Evolutionary conservation across 768 basidiomycete genomes (phyloP).

Genomic region (Solioccasus polychromus): DNA sequence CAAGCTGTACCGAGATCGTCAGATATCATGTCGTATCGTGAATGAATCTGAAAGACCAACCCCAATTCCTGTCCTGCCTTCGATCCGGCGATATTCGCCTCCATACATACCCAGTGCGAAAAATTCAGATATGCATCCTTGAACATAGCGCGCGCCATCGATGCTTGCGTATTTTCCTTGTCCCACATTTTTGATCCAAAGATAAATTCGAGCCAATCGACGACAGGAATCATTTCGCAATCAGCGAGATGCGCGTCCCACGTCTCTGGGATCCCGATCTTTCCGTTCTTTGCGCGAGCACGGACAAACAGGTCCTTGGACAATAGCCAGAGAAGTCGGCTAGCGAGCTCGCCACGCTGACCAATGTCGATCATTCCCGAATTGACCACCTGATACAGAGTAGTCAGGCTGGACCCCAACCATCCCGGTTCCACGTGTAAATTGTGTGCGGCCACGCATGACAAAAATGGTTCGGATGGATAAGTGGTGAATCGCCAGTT

Average conservation of each 20-base stretch:
- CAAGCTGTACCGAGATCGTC: not conserved
- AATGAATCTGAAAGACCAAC: not conserved
- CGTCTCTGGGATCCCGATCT: not conserved
- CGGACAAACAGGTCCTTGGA: constrained; percentile 3
- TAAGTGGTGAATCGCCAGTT: constrained; percentile 7
- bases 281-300: not conserved
- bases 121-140: constrained; percentile 3
- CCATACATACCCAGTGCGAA: constrained; percentile 5
- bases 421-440: too few relatives aligned
- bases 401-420: too few relatives aligned
- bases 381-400: not conserved
- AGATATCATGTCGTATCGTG: too few relatives aligned
- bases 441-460: not conserved
- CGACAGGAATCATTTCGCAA: constrained; percentile 1
- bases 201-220: constrained; percentile 1
- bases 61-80: not conserved
- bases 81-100: not conserved
- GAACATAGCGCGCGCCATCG: not conserved
- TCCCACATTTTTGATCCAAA: not conserved
- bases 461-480: constrained; percentile 10
- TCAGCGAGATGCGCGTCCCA: not conserved
- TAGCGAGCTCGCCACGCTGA: not conserved
- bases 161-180: not conserved
- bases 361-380: not conserved
- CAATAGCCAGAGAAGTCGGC: constrained; percentile 3